These are phyloP conservation scores for Colletotrichum scovillei DNA, from an alignment of 2,329 filamentous ascomycete genomes.

Conservation along the genomic window DNA sequence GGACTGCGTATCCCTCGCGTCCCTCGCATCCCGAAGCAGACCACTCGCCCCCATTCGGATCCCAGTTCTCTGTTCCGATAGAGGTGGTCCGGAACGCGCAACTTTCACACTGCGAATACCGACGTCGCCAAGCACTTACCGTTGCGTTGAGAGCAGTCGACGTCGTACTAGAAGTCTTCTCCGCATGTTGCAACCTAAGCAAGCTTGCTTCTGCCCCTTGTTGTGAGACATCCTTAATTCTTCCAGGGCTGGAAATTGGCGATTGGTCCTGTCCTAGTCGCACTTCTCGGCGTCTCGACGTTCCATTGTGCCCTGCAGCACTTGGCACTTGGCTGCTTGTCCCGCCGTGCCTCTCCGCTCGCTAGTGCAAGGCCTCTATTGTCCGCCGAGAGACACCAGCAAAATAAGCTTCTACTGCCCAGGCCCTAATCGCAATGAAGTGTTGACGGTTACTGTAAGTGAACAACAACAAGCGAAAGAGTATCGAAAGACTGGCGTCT, in stretches of 20 bases:
- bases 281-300: conserved; percentile 6
- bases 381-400: conserved; percentile 24
- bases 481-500: background rate
- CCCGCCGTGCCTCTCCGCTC: conserved; percentile 9
- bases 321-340: conserved; percentile 27
- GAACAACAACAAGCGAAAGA: background rate
- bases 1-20: background rate
- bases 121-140: background rate
- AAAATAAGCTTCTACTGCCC: conserved; percentile 28
- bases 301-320: conserved; percentile 5
- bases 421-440: conserved; percentile 4
- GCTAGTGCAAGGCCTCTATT: conserved; percentile 7
- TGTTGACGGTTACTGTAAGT: background rate
- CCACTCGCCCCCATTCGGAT: background rate
- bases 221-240: background rate
- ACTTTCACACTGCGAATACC: background rate
- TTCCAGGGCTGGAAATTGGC: background rate
- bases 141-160: background rate
- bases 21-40: background rate
- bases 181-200: conserved; percentile 10
- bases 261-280: background rate
- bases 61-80: background rate
- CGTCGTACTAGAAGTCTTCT: conserved; percentile 14
- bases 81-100: background rate
- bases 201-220: conserved; percentile 13